Conservation (phyloP, 441 rosid species). For the Bocquillonia castaneifolia region DNA sequence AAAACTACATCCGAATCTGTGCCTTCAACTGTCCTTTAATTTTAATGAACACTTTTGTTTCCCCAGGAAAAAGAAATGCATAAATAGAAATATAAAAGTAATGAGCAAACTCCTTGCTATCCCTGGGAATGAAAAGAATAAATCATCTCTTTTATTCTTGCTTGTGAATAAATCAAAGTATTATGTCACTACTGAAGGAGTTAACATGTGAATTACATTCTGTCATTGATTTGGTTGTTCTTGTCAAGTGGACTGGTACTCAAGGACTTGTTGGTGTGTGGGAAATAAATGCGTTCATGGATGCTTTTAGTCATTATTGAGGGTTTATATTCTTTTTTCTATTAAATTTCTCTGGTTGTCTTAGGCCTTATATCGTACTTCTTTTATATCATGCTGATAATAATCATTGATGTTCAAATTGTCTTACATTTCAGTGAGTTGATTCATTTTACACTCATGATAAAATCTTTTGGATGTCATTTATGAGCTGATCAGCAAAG, state of each 20-base stretch:
- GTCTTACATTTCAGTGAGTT: background rate
- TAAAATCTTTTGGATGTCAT: background rate
- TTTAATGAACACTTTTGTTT: slow-evolving; percentile 18
- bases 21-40: slow-evolving; percentile 8
- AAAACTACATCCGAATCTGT: background rate
- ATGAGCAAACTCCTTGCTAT: background rate
- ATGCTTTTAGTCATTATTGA: background rate
- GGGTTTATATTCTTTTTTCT: too few species aligned
- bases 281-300: background rate
- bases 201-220: background rate
- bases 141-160: background rate
- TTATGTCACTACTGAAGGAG: background rate
- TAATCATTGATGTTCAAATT: background rate
- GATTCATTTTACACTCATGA: background rate
- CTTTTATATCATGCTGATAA: background rate
- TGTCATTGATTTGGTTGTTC: background rate
- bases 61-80: background rate
- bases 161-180: background rate
- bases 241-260: background rate
- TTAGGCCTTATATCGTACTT: background rate
- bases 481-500: background rate
- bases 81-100: background rate
- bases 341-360: background rate
- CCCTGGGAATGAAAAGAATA: background rate
- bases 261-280: background rate